Evolutionary conservation across 2,329 filamentous ascomycete genomes (phyloP), one percentile per base, ranked within the genome.

Genomic region (Ascocoryne sarcoides): DNA sequence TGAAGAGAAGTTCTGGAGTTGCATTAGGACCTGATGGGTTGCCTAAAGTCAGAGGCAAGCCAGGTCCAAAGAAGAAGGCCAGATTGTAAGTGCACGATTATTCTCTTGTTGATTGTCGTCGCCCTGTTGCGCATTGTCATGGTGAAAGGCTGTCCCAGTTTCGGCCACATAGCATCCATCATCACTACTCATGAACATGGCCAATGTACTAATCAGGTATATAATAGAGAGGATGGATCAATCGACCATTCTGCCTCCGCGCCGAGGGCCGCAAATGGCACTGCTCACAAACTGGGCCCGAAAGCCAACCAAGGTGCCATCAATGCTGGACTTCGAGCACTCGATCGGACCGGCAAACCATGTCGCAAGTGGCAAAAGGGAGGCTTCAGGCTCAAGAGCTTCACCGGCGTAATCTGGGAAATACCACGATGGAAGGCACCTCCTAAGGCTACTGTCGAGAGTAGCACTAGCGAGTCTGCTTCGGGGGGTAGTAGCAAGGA

Each of bases 261-360:
- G 62, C 64, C 52, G 62, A 62, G 45, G 48, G 67, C 53, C 53
- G 59, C 44, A 58, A 60, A 46, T 54, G 58, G 61, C 16, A 56
- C 57, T 33, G 64, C 68, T 32, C 85, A 90, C 65, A 94, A 94
- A 62, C 81, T 96, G 18, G 90, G 90, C 3, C 92, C 92, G 52
- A 96, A 95, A 64, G 90, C 90, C 37, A 96, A 95, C 62, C 85
- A 90, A 56, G 92, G 92, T 49, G 90, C 90, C 44, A 98, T 98
- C 71, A 98, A 98, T 60, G 92, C 92, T 40, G 86, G 87, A 38
- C 80, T 98, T 36, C 86, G 92, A 40, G 90, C 92, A 10, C 83
- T 98, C 49, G 92, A 98, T 63, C 82, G 90, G 46, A 84, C 84
- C 5, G 90, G 90, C 51, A 84, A 90, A 57, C 89, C 92, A 8